Base-by-base conservation (phyloP, 1,284 basidiomycete species). In the Takashimella koratensis region DNA sequence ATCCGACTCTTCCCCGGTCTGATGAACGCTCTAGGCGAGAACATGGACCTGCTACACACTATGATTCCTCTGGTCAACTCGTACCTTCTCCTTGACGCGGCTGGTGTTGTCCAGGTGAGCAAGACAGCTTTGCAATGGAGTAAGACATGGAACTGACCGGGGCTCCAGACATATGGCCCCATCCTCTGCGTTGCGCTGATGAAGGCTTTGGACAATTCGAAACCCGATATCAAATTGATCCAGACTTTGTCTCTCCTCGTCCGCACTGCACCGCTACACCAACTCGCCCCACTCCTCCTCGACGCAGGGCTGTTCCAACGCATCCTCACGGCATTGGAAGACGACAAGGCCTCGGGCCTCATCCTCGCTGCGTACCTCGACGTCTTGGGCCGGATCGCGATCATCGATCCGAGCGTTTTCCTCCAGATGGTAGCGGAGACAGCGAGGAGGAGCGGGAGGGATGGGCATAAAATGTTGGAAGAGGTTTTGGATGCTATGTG, bases 41-140 rank as follows among this genome's bases (percentile, higher is more conserved):
- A 94, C 67, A 76, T 90, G 57, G 90, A 94, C 66, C 69, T 90
- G 21, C 74, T 91, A 16, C 82, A 83, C n/a, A 84, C 80, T 54
- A 79, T 85, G 23, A 81, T 83, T 8, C 76, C 76, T 49, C 81
- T 94, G 39, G 66, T 90, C n/a, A 87, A 91, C 68, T 88, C 88
- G 1, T 94, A 93, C 71, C 76, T 89, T 52, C 71, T 94, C 8
- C 78, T 90, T 4, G 87, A 90, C 68, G 83, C 84, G 0, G 54
- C 74, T n/a, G 73, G 78, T 5, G 77, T 94, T 47, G 71, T 89
- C 36, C 83, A 87, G 80, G 90, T 90, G 56, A 54, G 30, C 30
- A 36, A 36, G 16, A 36, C 30, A 36, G 66, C 52, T 2, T 49
- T n/a, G n/a, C n/a, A n/a, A n/a, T n/a, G n/a, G n/a, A n/a, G n/a